Conservation (phyloP, 352 stramenopile genomes). For the Saprolegnia diclina region DNA sequence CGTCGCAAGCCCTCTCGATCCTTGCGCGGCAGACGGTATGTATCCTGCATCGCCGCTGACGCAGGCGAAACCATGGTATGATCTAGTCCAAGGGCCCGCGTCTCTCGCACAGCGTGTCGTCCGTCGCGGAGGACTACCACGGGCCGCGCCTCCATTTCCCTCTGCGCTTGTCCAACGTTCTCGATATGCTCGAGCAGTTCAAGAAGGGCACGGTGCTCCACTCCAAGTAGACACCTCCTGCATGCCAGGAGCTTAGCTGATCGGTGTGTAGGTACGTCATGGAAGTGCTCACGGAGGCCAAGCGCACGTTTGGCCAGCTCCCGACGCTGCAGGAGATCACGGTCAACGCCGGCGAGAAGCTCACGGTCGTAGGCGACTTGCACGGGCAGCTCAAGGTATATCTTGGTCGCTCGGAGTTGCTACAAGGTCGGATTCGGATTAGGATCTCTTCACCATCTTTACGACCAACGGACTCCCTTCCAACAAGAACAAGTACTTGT, state of each 20-base stretch:
- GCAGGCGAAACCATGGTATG: neutral
- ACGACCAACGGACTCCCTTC: conserved; percentile 88
- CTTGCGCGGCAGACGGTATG: conserved; percentile 55
- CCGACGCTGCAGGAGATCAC: conserved; percentile 85
- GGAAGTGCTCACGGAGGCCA: conserved; percentile 70
- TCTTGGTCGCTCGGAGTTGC: neutral
- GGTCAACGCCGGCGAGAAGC: conserved; percentile 75
- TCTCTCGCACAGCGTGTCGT: conserved; percentile 47
- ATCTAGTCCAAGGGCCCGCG: conserved; percentile 32
- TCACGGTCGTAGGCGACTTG: conserved; percentile 91
- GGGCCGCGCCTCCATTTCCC: conserved; percentile 80
- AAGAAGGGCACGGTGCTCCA: conserved; percentile 84
- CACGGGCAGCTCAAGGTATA: conserved; percentile 83
- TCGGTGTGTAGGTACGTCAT: conserved; percentile 57
- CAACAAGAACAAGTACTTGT: conserved; percentile 91
- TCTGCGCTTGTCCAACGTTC: conserved; percentile 72
- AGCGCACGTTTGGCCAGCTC: conserved; percentile 50
- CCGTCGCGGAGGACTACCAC: conserved; percentile 56
- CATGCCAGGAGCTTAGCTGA: neutral
- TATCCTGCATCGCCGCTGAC: neutral
- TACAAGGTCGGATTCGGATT: too few relatives aligned
- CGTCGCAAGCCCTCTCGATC: conserved; percentile 70
- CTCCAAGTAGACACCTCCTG: conserved; percentile 47
- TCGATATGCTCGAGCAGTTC: conserved; percentile 88
- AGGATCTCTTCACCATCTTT: conserved; percentile 94